Conservation (phyloP, 23 red algal genomes). For the Chondrus crispus region DNA sequence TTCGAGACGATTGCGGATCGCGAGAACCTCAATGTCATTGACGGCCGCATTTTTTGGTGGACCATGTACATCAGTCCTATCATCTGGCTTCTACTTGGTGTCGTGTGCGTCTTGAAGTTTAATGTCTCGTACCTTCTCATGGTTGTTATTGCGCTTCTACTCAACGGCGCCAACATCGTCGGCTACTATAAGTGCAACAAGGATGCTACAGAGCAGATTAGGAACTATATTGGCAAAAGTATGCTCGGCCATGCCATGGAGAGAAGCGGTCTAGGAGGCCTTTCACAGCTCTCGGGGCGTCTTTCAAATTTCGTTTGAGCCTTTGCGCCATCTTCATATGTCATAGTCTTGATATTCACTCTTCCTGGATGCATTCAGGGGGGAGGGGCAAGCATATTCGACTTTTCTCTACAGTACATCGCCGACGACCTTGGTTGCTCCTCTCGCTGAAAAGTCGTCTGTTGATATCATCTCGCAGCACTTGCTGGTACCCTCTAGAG, state of each 20-base stretch:
- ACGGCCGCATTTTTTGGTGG: conserved; percentile 98
- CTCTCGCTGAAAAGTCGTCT: too few species aligned
- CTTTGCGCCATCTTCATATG: too few species aligned
- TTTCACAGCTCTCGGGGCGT: background rate
- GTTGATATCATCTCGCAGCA: too few species aligned
- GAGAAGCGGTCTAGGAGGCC: conserved; percentile 20
- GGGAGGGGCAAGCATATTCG: background rate
- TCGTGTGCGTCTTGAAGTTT: conserved; percentile 93
- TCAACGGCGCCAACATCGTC: conserved; percentile 75
- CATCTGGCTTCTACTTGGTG: conserved; percentile 82
- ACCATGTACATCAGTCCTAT: conserved; percentile 83
- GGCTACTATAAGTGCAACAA: conserved; percentile 93
- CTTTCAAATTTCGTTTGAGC: background rate
- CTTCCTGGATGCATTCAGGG: background rate
- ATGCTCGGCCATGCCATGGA: conserved; percentile 74
- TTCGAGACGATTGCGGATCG: conserved; percentile 80
- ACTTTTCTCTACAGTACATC: background rate
- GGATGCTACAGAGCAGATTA: conserved; percentile 77
- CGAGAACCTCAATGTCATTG: conserved; percentile 60
- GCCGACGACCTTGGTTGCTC: background rate
- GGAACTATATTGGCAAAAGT: conserved; percentile 72
- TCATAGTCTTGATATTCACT: background rate
- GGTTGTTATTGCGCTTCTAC: conserved; percentile 82
- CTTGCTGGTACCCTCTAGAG: too few species aligned
- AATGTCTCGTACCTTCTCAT: conserved; percentile 87